Evolutionary conservation across 78 protist species (phyloP), one percentile per base, ranked within the genome.

Genomic region (Dictyostelium purpureum): DNA sequence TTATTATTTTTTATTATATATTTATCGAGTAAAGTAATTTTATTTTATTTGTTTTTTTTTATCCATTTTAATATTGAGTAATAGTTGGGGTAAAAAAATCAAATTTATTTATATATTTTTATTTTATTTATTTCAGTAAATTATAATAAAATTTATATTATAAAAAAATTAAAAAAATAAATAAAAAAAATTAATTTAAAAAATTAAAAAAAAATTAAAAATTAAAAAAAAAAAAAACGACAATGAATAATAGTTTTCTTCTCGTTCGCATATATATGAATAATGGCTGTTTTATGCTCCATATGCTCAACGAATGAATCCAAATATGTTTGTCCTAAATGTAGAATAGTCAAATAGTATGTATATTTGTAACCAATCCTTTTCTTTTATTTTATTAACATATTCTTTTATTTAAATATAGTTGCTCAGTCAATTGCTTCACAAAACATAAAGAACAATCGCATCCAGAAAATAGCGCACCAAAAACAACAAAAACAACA

Each of bases 331-430:
- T 83, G 91, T 59, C 73, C 91, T 0, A 42, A n/a, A 43, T 83
- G 91, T 59, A 70, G 31, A 73, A 26, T 14, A 14, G 43, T 73
- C 5, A 83, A 71, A 73, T 83, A 83, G 89, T 80, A 80, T 12
- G 65, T 80, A 47, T 40, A n/a, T n/a, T n/a, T n/a, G n/a, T n/a
- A n/a, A n/a, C n/a, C n/a, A n/a, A n/a, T n/a, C n/a, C n/a, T n/a
- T n/a, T n/a, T n/a, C n/a, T n/a, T n/a, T n/a, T n/a, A n/a, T 47
- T 33, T 21, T 33, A 33, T 33, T 4, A 11, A 65, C 42, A 35
- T 16, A 63, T 33, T 31, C 12, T 33, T 2, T 63, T 40, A 5
- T 57, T 4, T 19, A 57, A 11, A 18, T 21, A 6, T 28, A 74
- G 80, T 74, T 74, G 80, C 31, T 74, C 80, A 31, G 19, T 74